Conservation (phyloP, 1,284 basidiomycete species). For the Cryptococcus maquisensis region DNA sequence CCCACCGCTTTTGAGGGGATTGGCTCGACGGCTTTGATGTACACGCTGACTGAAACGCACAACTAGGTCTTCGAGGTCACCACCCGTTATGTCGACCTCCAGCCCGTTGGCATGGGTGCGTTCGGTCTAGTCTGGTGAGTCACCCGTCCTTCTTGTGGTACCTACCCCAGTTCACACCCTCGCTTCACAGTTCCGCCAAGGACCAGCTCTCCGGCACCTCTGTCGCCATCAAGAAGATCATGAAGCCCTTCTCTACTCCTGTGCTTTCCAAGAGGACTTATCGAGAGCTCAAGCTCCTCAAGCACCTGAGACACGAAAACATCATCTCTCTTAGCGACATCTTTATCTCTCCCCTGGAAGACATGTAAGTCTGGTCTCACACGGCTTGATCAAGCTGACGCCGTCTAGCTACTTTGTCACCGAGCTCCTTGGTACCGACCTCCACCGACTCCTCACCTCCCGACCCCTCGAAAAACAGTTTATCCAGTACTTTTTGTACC, state of each 20-base stretch:
- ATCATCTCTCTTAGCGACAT: slow-evolving; percentile 99
- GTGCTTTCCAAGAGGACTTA: slow-evolving; percentile 98
- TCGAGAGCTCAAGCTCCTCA: slow-evolving; percentile 95
- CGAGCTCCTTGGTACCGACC: slow-evolving; percentile 96
- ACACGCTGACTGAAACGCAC: neutral
- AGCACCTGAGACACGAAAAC: slow-evolving; percentile 99
- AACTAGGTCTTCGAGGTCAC: slow-evolving; percentile 66
- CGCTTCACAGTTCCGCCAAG: slow-evolving; percentile 74
- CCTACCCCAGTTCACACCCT: neutral
- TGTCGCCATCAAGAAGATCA: slow-evolving; percentile 98
- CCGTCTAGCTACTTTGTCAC: slow-evolving; percentile 92
- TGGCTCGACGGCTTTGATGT: neutral
- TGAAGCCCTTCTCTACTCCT: slow-evolving; percentile 96
- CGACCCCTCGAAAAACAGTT: slow-evolving; percentile 98
- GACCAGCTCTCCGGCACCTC: slow-evolving; percentile 92
- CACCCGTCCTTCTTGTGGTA: neutral
- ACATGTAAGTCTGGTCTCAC: slow-evolving; percentile 61
- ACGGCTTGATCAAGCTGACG: neutral
- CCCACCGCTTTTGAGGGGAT: no score
- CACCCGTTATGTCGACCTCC: slow-evolving; percentile 97
- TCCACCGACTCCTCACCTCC: slow-evolving; percentile 93
- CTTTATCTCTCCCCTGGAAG: slow-evolving; percentile 97
- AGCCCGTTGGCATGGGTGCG: slow-evolving; percentile 99
- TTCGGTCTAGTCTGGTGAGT: slow-evolving; percentile 91
- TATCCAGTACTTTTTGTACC: slow-evolving; percentile 99